phyloP scores from a whole-genome alignment of 306 rosid species.

The Elaeagnus macrophylla region DNA sequence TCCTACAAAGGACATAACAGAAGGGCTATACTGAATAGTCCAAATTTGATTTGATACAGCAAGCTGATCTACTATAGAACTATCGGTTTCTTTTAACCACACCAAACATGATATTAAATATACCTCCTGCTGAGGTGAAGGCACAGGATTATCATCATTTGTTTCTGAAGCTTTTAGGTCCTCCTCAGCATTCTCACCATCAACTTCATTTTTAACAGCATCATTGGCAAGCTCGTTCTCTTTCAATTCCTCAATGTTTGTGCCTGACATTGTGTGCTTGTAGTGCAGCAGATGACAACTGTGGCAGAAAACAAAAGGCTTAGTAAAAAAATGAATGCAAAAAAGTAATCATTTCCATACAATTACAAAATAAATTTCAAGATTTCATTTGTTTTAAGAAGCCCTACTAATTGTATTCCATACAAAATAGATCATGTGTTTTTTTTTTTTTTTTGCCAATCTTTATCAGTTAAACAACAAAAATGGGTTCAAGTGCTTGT shows the following conservation, averaged over 20 bases:
- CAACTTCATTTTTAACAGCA: slow-evolving; percentile 34
- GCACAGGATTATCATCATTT: slow-evolving; percentile 44
- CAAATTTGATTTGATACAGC: not conserved
- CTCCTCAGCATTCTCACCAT: slow-evolving; percentile 31
- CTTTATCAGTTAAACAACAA: no score
- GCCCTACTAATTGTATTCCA: not conserved
- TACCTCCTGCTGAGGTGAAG: slow-evolving; percentile 74
- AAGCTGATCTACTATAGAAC: not conserved
- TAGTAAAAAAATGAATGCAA: slow-evolving; percentile 8
- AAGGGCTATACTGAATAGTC: not conserved
- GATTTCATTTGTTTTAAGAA: not conserved
- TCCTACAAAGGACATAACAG: slow-evolving; percentile 46
- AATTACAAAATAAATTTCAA: not conserved
- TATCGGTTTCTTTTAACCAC: not conserved
- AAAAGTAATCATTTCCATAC: not conserved
- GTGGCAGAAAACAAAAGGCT: slow-evolving; percentile 13
- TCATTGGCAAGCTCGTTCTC: slow-evolving; percentile 36
- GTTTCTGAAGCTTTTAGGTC: slow-evolving; percentile 29
- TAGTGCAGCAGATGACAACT: slow-evolving; percentile 14
- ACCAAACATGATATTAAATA: not conserved
- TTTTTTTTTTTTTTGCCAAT: no score
- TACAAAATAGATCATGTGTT: not conserved
- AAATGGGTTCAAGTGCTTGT: no score
- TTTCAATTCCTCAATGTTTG: slow-evolving; percentile 38
- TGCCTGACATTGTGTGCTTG: slow-evolving; percentile 45